Evolutionary conservation across 768 basidiomycete genomes (phyloP).

Genomic region (Trichaptum fuscoviolaceum): DNA sequence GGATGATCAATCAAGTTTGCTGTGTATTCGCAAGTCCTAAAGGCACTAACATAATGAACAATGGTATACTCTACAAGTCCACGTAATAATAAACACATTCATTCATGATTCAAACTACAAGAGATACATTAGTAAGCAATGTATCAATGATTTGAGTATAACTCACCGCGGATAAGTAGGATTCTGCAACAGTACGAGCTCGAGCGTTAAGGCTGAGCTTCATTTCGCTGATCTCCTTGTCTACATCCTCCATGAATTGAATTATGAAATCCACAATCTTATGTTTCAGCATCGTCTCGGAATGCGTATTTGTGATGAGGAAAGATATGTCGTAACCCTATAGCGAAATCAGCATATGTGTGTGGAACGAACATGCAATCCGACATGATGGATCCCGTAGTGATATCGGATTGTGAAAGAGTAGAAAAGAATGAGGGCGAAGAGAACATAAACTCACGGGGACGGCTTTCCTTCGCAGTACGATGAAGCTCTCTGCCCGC

Average conservation of each 20-base stretch:
- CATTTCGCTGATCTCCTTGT: conserved; percentile 99
- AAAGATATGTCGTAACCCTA: conserved; percentile 99
- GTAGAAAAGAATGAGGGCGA: not conserved
- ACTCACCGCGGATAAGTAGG: conserved; percentile 86
- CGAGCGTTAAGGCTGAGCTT: conserved; percentile 94
- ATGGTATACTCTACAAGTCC: not conserved
- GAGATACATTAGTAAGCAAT: not conserved
- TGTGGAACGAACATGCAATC: not conserved
- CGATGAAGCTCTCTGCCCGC: conserved; percentile 94
- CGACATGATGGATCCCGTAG: conserved; percentile 10
- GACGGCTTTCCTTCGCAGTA: conserved; percentile 92
- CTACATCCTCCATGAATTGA: conserved; percentile 99
- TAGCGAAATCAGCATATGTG: not conserved
- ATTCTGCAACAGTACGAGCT: conserved; percentile 95
- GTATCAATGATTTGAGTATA: not conserved
- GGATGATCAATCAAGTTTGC: not conserved
- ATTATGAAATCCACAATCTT: conserved; percentile 99
- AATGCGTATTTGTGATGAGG: conserved; percentile 93
- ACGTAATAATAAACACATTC: not conserved
- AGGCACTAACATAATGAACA: not conserved
- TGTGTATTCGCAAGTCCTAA: not conserved
- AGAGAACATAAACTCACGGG: conserved; percentile 42
- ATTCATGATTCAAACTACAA: not conserved
- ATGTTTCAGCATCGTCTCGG: conserved; percentile 99
- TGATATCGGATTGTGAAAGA: not conserved